A percentile compares a stretch with the other conserved stretches of the same genome.
Evolutionary conservation across 768 basidiomycete genomes (phyloP).

Genomic region (Mycena chlorophos): DNA sequence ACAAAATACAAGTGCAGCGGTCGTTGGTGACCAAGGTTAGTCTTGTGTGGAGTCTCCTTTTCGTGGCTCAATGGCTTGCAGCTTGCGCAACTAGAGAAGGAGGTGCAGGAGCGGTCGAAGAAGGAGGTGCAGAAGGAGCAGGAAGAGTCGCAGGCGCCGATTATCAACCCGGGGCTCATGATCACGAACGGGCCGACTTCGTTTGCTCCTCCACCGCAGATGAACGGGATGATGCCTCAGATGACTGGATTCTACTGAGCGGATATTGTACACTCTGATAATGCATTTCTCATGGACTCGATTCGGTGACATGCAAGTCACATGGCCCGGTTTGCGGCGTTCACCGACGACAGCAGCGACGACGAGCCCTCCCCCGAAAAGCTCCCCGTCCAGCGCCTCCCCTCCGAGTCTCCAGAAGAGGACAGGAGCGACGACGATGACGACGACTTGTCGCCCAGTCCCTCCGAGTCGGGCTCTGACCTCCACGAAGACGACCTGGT

Average conservation of each 20-base stretch:
- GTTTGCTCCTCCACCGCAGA: constrained; percentile 56
- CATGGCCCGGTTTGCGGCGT: constrained; percentile 73
- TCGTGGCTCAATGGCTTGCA: constrained; percentile 12
- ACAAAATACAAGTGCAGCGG: constrained; percentile 85
- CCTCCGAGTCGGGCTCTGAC: constrained; percentile 40
- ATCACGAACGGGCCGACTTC: constrained; percentile 60
- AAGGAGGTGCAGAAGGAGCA: constrained; percentile 89
- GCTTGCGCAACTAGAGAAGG: constrained; percentile 74
- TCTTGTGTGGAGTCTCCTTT: not conserved
- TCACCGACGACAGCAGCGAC: constrained; percentile 56
- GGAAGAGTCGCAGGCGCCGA: constrained; percentile 80
- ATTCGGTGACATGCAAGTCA: not conserved
- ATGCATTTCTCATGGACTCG: constrained; percentile 9
- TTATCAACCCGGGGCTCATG: constrained; percentile 82
- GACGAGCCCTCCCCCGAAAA: constrained; percentile 31
- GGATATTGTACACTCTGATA: constrained; percentile 14
- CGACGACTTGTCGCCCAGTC: constrained; percentile 37
- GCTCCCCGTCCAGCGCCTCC: constrained; percentile 30
- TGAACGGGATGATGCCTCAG: constrained; percentile 66
- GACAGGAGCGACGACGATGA: constrained; percentile 40
- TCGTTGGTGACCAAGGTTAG: constrained; percentile 72
- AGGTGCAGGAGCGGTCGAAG: constrained; percentile 83
- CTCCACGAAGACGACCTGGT: constrained; percentile 54
- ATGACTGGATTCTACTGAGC: constrained; percentile 22
- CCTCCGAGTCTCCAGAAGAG: constrained; percentile 14